Conservation (phyloP, 768 basidiomycete species). For the Daedaleopsis nitida region DNA sequence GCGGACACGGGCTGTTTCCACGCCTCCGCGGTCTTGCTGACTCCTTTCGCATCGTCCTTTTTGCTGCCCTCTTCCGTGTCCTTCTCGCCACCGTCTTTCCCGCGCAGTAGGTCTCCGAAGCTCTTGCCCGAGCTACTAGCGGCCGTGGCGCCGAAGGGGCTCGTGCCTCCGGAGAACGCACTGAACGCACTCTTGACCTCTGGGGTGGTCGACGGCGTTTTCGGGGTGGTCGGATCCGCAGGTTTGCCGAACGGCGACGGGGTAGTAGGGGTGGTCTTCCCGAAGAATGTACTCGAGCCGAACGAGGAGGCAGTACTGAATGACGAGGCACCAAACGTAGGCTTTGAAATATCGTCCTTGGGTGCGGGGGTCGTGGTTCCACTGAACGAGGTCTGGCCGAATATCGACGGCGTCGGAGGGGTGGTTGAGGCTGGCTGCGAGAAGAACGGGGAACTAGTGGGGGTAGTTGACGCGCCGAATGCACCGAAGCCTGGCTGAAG, state of each 20-base stretch:
- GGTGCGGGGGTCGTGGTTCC: conserved; percentile 4
- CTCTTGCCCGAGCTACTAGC: conserved; percentile 42
- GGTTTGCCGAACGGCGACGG: conserved; percentile 30
- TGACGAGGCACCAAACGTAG: neutral
- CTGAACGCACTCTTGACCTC: conserved; percentile 42
- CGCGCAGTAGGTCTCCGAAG: conserved; percentile 63
- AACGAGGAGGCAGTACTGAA: conserved; percentile 21
- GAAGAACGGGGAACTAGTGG: conserved; percentile 11
- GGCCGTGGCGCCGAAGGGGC: conserved; percentile 45
- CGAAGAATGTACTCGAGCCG: conserved; percentile 28
- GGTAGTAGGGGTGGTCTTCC: conserved; percentile 15
- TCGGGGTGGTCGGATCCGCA: conserved; percentile 19
- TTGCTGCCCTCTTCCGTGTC: conserved; percentile 7
- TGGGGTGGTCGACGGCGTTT: conserved; percentile 27
- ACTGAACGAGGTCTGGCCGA: conserved; percentile 10
- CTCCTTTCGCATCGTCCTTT: conserved; percentile 19
- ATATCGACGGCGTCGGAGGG: neutral
- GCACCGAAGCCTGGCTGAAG: conserved; percentile 22
- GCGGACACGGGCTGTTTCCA: conserved; percentile 25
- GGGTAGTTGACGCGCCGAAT: conserved; percentile 8
- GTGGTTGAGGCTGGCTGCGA: conserved; percentile 1
- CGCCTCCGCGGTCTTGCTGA: conserved; percentile 12
- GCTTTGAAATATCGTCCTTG: neutral
- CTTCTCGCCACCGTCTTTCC: neutral
- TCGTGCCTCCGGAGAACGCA: conserved; percentile 32